phyloP scores from a whole-genome alignment of 768 basidiomycete genomes.

The Kwoniella mangroviensis region DNA sequence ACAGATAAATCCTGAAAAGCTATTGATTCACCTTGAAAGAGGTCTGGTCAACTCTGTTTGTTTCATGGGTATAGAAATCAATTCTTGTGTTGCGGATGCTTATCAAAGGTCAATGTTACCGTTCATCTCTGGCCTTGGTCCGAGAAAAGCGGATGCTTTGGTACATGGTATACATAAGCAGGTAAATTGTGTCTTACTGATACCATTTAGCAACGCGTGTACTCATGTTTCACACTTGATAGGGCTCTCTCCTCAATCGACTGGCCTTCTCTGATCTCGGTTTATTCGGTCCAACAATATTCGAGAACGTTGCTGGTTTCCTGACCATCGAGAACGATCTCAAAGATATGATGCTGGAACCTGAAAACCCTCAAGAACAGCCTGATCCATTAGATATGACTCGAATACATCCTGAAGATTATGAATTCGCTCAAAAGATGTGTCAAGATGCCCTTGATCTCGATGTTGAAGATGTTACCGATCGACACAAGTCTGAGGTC shows the following conservation, averaged over 20 bases:
- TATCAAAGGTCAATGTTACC: constrained; percentile 89
- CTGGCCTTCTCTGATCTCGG: constrained; percentile 82
- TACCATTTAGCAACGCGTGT: not conserved
- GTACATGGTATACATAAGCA: constrained; percentile 72
- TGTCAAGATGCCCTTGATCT: constrained; percentile 93
- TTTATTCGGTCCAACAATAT: constrained; percentile 81
- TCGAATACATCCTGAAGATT: constrained; percentile 96
- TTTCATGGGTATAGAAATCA: constrained; percentile 93
- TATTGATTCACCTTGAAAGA: constrained; percentile 78
- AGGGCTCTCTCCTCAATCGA: constrained; percentile 91
- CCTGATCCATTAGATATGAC: constrained; percentile 92
- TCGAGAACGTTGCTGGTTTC: constrained; percentile 78
- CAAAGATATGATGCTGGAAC: constrained; percentile 64
- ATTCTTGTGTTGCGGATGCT: constrained; percentile 81
- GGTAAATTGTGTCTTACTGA: constrained; percentile 62
- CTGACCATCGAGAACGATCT: constrained; percentile 68
- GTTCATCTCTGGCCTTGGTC: constrained; percentile 90
- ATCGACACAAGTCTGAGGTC: constrained; percentile 86
- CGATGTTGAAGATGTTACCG: constrained; percentile 95
- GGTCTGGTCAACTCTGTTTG: constrained; percentile 88
- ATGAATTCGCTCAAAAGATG: constrained; percentile 97
- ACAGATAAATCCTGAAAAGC: constrained; percentile 84
- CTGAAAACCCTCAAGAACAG: constrained; percentile 70
- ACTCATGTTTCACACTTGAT: not conserved
- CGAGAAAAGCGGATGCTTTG: constrained; percentile 84